phyloP scores from a whole-genome alignment of 2,329 filamentous ascomycete species.

The Aureobasidium sp. region DNA sequence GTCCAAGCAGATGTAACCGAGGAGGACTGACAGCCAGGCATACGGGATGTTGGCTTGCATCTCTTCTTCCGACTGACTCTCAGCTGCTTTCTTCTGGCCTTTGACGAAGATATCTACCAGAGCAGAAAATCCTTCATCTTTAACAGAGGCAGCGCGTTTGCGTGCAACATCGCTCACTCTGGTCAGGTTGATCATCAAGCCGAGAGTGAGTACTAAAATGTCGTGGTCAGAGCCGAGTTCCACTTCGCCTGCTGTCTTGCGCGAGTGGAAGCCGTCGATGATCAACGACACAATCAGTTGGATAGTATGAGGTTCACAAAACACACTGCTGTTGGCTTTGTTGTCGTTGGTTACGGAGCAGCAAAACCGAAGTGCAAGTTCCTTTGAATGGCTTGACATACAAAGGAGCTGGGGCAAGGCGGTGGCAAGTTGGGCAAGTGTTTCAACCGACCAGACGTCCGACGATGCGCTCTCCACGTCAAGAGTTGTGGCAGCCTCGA shows the following conservation, averaged over 20 bases:
- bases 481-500: constrained; percentile 24
- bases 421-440: neutral
- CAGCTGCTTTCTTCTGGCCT: constrained; percentile 21
- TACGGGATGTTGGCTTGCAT: constrained; percentile 72
- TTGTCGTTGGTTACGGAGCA: constrained; percentile 84
- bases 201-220: constrained; percentile 66
- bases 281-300: constrained; percentile 26
- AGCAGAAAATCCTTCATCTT: constrained; percentile 15
- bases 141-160: constrained; percentile 13
- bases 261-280: constrained; percentile 21
- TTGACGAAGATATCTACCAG: constrained; percentile 22
- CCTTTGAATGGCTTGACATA: neutral
- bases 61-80: constrained; percentile 62
- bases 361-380: constrained; percentile 57
- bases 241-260: constrained; percentile 1
- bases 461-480: neutral
- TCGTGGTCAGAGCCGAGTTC: constrained; percentile 54
- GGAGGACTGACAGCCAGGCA: constrained; percentile 74
- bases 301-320: constrained; percentile 49
- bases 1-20: constrained; percentile 69
- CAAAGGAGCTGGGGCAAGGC: neutral
- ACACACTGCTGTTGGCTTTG: constrained; percentile 55
- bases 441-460: neutral
- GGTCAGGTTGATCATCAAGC: constrained; percentile 77
- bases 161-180: constrained; percentile 61